Evolutionary conservation across 257 asterid genomes (phyloP).

Genomic region (Dorcoceras hygrometricum): DNA sequence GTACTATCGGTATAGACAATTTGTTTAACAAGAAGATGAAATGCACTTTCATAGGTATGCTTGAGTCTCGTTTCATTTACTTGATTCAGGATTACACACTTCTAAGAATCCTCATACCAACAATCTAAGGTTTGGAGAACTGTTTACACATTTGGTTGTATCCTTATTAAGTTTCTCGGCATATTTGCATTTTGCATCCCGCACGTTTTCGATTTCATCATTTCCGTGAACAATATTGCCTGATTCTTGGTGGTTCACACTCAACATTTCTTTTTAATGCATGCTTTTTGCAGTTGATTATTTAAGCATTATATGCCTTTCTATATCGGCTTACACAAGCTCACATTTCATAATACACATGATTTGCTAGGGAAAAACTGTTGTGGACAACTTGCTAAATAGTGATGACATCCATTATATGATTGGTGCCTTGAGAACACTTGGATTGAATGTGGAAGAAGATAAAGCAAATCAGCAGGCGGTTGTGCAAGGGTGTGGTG

Average conservation of each 20-base stretch:
- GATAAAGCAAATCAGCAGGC: constrained; percentile 70
- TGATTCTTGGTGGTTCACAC: not conserved
- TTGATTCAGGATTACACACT: not conserved
- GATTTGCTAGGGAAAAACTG: constrained; percentile 73
- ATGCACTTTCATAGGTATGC: not conserved
- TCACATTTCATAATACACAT: constrained; percentile 11
- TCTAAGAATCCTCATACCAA: not conserved
- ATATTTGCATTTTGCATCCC: not conserved
- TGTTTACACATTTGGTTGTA: not conserved
- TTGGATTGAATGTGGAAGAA: constrained; percentile 80
- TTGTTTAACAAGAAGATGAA: not conserved
- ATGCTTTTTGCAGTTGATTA: not conserved
- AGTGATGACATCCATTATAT: constrained; percentile 93
- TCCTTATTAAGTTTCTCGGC: not conserved
- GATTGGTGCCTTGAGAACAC: constrained; percentile 90
- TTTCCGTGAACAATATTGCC: not conserved
- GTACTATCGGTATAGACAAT: not conserved
- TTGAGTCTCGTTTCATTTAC: not conserved
- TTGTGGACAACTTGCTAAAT: constrained; percentile 83
- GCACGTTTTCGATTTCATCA: not conserved
- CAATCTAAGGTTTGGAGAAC: not conserved
- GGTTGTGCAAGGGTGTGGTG: constrained; percentile 81
- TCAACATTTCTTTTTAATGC: too few species aligned
- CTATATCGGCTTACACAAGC: not conserved
- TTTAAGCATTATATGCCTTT: too few species aligned